phyloP scores from a whole-genome alignment of 768 basidiomycete genomes.

The Sistotremastrum suecicum region DNA sequence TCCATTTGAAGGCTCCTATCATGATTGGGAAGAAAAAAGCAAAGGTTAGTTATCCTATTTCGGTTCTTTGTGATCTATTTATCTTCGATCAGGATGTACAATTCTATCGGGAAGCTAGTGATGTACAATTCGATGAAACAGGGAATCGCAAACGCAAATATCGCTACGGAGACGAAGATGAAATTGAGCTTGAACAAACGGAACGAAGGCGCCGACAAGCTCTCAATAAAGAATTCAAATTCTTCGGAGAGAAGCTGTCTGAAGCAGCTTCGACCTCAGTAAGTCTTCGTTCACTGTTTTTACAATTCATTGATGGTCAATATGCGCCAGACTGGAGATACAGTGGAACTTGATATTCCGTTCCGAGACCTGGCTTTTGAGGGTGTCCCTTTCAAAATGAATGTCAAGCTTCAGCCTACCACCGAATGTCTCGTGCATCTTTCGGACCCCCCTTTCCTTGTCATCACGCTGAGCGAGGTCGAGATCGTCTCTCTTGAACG shows the following conservation, averaged over 20 bases:
- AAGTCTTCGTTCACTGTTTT: conserved; percentile 14
- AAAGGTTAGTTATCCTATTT: conserved; percentile 39
- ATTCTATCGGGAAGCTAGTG: conserved; percentile 95
- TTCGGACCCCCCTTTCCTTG: conserved; percentile 90
- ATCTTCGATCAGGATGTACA: conserved; percentile 63
- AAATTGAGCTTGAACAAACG: conserved; percentile 97
- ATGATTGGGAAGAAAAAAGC: conserved; percentile 99
- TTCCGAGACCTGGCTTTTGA: conserved; percentile 96
- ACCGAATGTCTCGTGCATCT: conserved; percentile 95
- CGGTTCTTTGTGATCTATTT: conserved; percentile 1
- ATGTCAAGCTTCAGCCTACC: conserved; percentile 88
- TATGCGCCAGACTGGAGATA: conserved; percentile 54
- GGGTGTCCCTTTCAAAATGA: conserved; percentile 92
- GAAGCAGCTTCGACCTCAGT: conserved; percentile 72
- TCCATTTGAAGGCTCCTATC: conserved; percentile 89
- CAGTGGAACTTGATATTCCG: conserved; percentile 88
- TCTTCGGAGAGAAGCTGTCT: conserved; percentile 84
- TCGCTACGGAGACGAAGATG: conserved; percentile 96
- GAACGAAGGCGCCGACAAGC: conserved; percentile 80
- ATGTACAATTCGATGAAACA: conserved; percentile 96
- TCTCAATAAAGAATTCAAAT: conserved; percentile 89
- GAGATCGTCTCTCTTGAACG: conserved; percentile 95
- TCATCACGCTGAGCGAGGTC: conserved; percentile 87
- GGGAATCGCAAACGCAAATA: conserved; percentile 98
- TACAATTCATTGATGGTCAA: background rate